Evolutionary conservation across 1,139 yeast species (phyloP).

Genomic region (Geotrichum klebahnii): DNA sequence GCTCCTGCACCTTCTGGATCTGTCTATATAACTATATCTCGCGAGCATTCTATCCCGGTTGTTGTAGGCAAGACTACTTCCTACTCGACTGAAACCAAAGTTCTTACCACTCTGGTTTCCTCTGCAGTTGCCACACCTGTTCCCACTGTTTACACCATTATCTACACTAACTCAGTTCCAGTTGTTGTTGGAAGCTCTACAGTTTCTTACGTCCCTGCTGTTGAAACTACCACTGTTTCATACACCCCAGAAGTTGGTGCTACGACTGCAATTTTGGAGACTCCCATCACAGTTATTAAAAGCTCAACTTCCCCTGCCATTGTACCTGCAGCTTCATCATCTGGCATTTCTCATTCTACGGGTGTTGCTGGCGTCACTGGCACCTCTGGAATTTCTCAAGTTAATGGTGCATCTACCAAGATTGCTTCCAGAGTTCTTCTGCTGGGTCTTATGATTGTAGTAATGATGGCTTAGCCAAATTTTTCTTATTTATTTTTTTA

Average conservation of each 20-base stretch:
- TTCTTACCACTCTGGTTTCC: too few relatives aligned
- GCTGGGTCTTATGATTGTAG: slow-evolving; percentile 3
- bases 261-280: background rate
- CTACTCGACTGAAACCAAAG: too few relatives aligned
- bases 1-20: too few relatives aligned
- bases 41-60: too few relatives aligned
- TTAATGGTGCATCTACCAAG: slow-evolving; percentile 5
- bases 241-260: slow-evolving; percentile 3
- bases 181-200: slow-evolving; percentile 13
- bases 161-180: too few relatives aligned
- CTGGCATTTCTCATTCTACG: slow-evolving; percentile 12
- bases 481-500: background rate
- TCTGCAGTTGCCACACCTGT: background rate
- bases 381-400: slow-evolving; percentile 4
- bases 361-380: background rate
- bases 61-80: too few relatives aligned
- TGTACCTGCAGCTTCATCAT: background rate
- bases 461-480: slow-evolving; percentile 7
- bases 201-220: slow-evolving; percentile 5
- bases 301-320: too few relatives aligned
- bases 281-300: background rate
- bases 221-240: slow-evolving; percentile 6
- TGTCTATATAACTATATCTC: too few relatives aligned
- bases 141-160: slow-evolving; percentile 1
- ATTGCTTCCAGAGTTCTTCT: background rate